Percentiles rank a stretch among this genome's conserved stretches.
These are phyloP conservation scores for Nannizziopsis arthrosporioides DNA, from an alignment of 2,329 filamentous ascomycete genomes.

Conservation along the genomic window DNA sequence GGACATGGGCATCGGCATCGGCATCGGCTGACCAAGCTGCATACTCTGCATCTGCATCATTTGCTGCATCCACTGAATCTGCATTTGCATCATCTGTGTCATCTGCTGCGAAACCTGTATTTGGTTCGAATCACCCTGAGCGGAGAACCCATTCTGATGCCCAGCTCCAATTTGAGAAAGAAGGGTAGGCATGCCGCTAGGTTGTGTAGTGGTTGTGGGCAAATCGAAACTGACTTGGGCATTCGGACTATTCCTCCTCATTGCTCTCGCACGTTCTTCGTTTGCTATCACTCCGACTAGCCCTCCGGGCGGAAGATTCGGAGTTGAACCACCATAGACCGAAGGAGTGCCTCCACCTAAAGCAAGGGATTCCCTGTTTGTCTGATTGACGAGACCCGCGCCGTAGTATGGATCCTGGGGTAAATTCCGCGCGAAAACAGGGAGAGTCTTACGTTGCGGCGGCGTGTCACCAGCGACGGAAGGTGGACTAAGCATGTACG, in stretches of 20 bases:
- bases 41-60: constrained; percentile 52
- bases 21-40: constrained; percentile 22
- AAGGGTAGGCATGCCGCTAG: not conserved
- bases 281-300: constrained; percentile 78
- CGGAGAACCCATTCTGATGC: not conserved
- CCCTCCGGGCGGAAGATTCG: constrained; percentile 54
- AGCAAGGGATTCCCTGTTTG: constrained; percentile 62
- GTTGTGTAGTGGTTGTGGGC: not conserved
- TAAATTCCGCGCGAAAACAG: constrained; percentile 69
- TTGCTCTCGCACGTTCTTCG: constrained; percentile 67
- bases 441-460: constrained; percentile 46
- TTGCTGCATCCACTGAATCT: constrained; percentile 82
- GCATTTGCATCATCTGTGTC: constrained; percentile 82
- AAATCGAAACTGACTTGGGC: constrained; percentile 33
- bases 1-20: constrained; percentile 18
- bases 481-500: constrained; percentile 43
- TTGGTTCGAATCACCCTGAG: constrained; percentile 55
- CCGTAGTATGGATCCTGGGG: constrained; percentile 79
- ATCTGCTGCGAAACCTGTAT: constrained; percentile 74
- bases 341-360: constrained; percentile 49
- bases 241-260: constrained; percentile 67
- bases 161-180: constrained; percentile 14
- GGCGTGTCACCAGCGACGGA: constrained; percentile 46
- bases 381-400: constrained; percentile 59
- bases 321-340: constrained; percentile 30